Evolutionary conservation across 108 stramenopile species (phyloP).

Genomic region (Cyclotella distinguenda): DNA sequence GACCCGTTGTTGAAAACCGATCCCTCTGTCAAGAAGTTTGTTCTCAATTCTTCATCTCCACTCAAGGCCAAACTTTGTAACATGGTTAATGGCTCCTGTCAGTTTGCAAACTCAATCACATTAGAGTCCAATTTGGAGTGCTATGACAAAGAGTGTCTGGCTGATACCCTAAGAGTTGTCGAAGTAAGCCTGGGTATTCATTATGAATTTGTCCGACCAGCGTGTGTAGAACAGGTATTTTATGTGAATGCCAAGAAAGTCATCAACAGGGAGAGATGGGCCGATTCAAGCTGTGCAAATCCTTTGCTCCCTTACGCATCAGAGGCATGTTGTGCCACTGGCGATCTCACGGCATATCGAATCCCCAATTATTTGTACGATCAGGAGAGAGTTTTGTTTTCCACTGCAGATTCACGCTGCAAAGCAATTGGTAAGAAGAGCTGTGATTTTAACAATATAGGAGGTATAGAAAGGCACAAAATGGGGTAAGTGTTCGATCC

Average conservation of each 20-base stretch:
- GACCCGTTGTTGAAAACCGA: slow-evolving; percentile 23
- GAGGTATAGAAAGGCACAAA: slow-evolving; percentile 22
- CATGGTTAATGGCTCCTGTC: slow-evolving; percentile 26
- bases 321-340: slow-evolving; percentile 33
- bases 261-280: slow-evolving; percentile 30
- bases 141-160: slow-evolving; percentile 52
- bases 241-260: slow-evolving; percentile 54
- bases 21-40: slow-evolving; percentile 32
- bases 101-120: slow-evolving; percentile 33
- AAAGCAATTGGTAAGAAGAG: slow-evolving; percentile 21
- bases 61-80: slow-evolving; percentile 51
- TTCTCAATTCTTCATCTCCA: slow-evolving; percentile 20
- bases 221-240: slow-evolving; percentile 66
- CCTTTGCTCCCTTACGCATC: slow-evolving; percentile 37
- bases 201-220: slow-evolving; percentile 64
- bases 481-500: slow-evolving; percentile 22
- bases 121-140: slow-evolving; percentile 49
- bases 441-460: slow-evolving; percentile 35
- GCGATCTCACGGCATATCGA: slow-evolving; percentile 15
- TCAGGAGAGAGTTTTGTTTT: slow-evolving; percentile 33
- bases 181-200: slow-evolving; percentile 47
- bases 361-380: slow-evolving; percentile 32
- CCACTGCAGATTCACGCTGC: slow-evolving; percentile 36
- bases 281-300: slow-evolving; percentile 37
- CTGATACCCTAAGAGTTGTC: slow-evolving; percentile 58